Percentiles rank a stretch among this genome's conserved stretches.
Conservation (phyloP, 352 stramenopile genomes). For the Globisporangium iwayamae region DNA sequence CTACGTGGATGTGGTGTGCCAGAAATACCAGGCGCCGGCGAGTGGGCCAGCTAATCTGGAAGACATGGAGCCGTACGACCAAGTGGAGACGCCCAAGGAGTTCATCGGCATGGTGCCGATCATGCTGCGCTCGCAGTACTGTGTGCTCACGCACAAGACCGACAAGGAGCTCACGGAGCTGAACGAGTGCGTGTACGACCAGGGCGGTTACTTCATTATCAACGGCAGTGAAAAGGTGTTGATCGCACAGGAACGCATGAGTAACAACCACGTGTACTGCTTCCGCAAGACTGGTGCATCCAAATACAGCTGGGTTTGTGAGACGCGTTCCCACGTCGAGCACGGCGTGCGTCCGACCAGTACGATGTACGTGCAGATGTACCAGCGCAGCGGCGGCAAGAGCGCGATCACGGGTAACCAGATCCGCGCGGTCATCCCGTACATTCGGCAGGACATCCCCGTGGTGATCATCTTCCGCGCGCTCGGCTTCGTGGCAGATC, state of each 20-base stretch:
- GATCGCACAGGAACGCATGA: constrained; percentile 99
- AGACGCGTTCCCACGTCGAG: constrained; percentile 96
- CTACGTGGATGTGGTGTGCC: constrained; percentile 98
- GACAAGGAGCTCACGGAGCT: constrained; percentile 93
- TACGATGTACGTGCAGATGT: constrained; percentile 99
- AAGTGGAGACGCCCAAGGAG: constrained; percentile 88
- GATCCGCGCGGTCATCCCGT: constrained; percentile 96
- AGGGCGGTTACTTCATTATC: constrained; percentile 99
- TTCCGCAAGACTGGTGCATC: constrained; percentile 98
- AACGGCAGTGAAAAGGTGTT: constrained; percentile 98
- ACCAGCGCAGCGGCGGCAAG: constrained; percentile 93
- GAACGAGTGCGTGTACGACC: constrained; percentile 99
- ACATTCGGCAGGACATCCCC: constrained; percentile 98
- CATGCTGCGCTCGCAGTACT: constrained; percentile 97
- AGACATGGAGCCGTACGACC: constrained; percentile 85
- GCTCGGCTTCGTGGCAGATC: constrained; percentile 94
- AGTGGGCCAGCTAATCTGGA: constrained; percentile 72
- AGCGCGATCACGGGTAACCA: constrained; percentile 97
- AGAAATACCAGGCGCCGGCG: constrained; percentile 78
- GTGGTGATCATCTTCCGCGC: constrained; percentile 99
- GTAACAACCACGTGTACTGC: constrained; percentile 99
- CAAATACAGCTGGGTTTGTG: constrained; percentile 96
- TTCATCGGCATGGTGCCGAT: constrained; percentile 99
- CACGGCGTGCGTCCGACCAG: constrained; percentile 93
- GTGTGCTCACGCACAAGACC: constrained; percentile 90